Evolutionary conservation across 306 rosid genomes (phyloP).

Genomic region (Abrus precatorius): DNA sequence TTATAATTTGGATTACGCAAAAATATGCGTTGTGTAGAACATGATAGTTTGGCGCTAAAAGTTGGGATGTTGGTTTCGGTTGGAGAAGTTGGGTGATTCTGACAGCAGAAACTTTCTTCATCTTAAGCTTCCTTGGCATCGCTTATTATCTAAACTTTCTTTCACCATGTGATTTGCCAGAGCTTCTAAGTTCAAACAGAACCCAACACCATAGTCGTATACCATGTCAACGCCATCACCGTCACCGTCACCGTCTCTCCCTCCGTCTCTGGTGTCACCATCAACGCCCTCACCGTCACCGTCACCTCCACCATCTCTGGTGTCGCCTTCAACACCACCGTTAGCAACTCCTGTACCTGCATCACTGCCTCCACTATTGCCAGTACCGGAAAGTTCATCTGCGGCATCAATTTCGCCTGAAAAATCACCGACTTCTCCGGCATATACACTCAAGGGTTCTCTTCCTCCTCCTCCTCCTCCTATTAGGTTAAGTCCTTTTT

Average conservation of each 20-base stretch:
- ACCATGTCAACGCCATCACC: not conserved
- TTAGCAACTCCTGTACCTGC: not conserved
- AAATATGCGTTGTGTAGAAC: not conserved
- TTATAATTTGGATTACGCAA: not conserved
- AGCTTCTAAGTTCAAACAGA: not conserved
- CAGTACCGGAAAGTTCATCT: not conserved
- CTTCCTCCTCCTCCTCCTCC: not conserved
- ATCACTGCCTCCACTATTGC: not conserved
- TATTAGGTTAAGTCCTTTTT: constrained; percentile 1
- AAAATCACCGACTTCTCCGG: not conserved
- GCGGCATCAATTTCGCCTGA: too few relatives aligned
- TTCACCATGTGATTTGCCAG: not conserved
- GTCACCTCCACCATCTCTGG: too few relatives aligned
- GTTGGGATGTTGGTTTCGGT: constrained; percentile 15
- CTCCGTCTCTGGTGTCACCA: not conserved
- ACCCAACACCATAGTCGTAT: not conserved
- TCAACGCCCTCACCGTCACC: too few relatives aligned
- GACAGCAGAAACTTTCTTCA: constrained; percentile 12
- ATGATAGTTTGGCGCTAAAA: not conserved
- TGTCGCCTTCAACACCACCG: too few relatives aligned
- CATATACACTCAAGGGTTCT: not conserved
- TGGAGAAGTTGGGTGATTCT: constrained; percentile 29
- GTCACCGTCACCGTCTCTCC: not conserved
- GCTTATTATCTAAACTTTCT: constrained; percentile 6
- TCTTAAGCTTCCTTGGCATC: constrained; percentile 19